Base-by-base conservation (phyloP, 768 basidiomycete species). In the Pholiota molesta region DNA sequence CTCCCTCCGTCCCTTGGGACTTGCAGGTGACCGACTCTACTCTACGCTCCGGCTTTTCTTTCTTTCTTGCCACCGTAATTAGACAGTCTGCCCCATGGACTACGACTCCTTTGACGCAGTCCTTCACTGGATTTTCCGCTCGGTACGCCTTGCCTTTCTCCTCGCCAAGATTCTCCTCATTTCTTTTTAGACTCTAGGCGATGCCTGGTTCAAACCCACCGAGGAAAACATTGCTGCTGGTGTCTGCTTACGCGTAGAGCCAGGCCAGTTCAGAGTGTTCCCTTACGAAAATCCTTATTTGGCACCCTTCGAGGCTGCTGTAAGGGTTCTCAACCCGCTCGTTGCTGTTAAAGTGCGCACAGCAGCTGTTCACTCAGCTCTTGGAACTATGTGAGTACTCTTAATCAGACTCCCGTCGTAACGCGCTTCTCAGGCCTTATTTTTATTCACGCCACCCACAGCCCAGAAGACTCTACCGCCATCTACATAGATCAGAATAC, bases 181-280 rank as follows among this genome's bases (percentile, higher is more conserved):
- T 33, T 26, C 51, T 33, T 37, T 40, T 51, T 67, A 92, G 89
- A 92, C 91, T 0, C 89, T 91, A 70, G 86, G 88, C 2, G 90
- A 92, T 61, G 88, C 91, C 7, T 93, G 91, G 91, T 92, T 93
- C 74, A 93, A 92, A 68, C 91, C 91, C 3, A 85, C 90, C 0
- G 89, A 91, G 68, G 91, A 94, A 74, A 92, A 91, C 69, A 77
- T 92, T 55, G 86, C 89, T 61, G 89, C 88, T 0, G 91, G 91
- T 52, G 90, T 94, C 64, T 92, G 90, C 69, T 74, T 94, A 21
- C 82, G 91, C 45, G 83, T 91, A 23, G 83, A 87, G 55, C 78
- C 84, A 11, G 86, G 87, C 42, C 80, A 83, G 59, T 94, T 90
- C 73, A 85, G 94, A 29, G 86, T 91, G 39, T 95, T 94, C 70